Conservation (phyloP, 2,329 filamentous ascomycete species). For the Xylaria sp. region DNA sequence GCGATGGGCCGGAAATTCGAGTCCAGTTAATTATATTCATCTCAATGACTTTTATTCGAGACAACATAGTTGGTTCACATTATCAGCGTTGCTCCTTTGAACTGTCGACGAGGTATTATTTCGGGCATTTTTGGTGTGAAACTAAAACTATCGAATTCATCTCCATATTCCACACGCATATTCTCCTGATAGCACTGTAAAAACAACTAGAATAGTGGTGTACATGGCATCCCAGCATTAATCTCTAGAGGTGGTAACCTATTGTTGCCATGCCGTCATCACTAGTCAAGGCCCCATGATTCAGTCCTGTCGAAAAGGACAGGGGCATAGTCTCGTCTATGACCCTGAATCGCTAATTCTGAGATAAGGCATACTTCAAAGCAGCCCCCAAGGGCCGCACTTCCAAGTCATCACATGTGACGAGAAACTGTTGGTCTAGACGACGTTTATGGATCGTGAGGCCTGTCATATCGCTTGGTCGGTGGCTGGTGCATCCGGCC, state of each 20-base stretch:
- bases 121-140: slow-evolving; percentile 1
- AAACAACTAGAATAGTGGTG: not conserved
- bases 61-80: no score
- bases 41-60: not conserved
- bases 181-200: not conserved
- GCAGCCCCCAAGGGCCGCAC: not conserved
- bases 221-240: not conserved
- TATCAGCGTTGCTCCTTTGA: not conserved
- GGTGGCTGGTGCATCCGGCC: not conserved
- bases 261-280: not conserved
- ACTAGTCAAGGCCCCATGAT: not conserved
- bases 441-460: not conserved
- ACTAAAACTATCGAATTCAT: not conserved
- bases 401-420: not conserved
- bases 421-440: not conserved
- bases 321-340: not conserved
- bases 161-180: not conserved
- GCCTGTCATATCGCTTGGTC: not conserved
- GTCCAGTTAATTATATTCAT: no score
- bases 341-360: not conserved
- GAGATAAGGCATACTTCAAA: not conserved
- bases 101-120: not conserved
- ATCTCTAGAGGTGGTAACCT: not conserved
- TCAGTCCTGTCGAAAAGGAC: not conserved
- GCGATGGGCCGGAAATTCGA: no score